These are phyloP conservation scores for Boletus semigastroideus DNA, from an alignment of 1,284 basidiomycete species.

Conservation along the genomic window DNA sequence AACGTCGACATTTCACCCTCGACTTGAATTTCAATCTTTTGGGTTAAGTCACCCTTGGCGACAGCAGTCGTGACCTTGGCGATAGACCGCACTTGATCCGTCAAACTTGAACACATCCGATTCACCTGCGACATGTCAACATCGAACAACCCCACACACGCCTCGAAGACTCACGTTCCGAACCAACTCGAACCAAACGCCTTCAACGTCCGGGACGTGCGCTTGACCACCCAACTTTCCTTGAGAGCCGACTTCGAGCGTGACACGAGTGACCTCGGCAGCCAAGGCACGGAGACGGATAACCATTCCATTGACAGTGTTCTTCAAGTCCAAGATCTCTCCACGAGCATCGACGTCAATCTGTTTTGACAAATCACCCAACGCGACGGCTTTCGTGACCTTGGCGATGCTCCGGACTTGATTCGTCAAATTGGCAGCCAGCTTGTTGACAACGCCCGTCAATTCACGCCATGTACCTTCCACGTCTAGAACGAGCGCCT, in stretches of 20 bases:
- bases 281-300: conserved; percentile 86
- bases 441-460: conserved; percentile 86
- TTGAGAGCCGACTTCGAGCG: conserved; percentile 88
- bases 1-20: conserved; percentile 90
- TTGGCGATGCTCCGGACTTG: conserved; percentile 95
- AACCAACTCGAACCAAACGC: conserved; percentile 92
- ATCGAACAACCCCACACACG: background rate
- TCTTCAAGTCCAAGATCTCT: conserved; percentile 96
- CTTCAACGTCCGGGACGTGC: conserved; percentile 90
- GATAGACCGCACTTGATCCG: conserved; percentile 93
- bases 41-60: conserved; percentile 84
- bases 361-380: conserved; percentile 93
- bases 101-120: conserved; percentile 90
- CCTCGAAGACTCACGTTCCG: conserved; percentile 62
- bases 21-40: conserved; percentile 88
- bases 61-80: conserved; percentile 93
- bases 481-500: conserved; percentile 89
- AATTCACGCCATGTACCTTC: conserved; percentile 94
- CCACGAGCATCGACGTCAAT: conserved; percentile 97
- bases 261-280: conserved; percentile 95
- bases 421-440: conserved; percentile 92
- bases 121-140: conserved; percentile 60
- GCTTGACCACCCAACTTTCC: conserved; percentile 93
- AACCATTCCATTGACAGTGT: conserved; percentile 98
- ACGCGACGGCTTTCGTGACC: conserved; percentile 97